These are phyloP conservation scores for Trypanosomatidae sp. DNA, from an alignment of 208 protist genomes.

Conservation along the genomic window DNA sequence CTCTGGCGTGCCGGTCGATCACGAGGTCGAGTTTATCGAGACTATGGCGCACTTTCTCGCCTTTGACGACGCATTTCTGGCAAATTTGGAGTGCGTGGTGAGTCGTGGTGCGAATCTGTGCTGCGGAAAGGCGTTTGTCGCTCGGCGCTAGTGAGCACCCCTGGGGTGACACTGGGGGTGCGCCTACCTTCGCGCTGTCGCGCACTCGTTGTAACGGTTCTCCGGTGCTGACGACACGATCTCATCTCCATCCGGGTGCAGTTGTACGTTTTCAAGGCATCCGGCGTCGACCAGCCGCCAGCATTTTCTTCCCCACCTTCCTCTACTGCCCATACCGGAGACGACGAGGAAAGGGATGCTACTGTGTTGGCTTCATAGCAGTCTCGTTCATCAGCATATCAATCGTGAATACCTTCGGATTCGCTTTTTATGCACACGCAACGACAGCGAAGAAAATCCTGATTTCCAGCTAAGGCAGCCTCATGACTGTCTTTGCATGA, in stretches of 20 bases:
- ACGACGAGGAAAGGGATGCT: not conserved
- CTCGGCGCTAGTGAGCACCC: constrained; percentile 29
- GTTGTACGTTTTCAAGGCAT: not conserved
- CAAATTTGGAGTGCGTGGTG: constrained; percentile 22
- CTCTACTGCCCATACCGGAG: not conserved
- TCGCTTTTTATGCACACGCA: not conserved
- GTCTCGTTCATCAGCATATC: not conserved
- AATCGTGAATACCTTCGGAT: not conserved
- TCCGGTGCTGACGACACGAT: not conserved
- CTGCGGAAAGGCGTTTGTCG: constrained; percentile 14
- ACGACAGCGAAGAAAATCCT: not conserved
- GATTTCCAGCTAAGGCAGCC: not conserved
- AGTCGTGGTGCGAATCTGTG: constrained; percentile 11
- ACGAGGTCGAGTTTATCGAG: constrained; percentile 19
- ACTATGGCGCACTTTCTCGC: constrained; percentile 35
- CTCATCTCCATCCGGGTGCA: not conserved
- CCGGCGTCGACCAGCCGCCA: not conserved
- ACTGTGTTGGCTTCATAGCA: no score
- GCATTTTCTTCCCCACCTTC: not conserved
- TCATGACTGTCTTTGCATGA: not conserved
- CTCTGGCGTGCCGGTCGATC: constrained; percentile 19
- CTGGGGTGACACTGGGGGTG: constrained; percentile 1
- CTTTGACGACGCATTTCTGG: constrained; percentile 21
- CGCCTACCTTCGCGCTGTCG: not conserved
- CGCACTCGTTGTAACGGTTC: not conserved